Evolutionary conservation across 257 asterid genomes (phyloP), one percentile per base, ranked within the genome.

Genomic region (Forsythia viridissima): DNA sequence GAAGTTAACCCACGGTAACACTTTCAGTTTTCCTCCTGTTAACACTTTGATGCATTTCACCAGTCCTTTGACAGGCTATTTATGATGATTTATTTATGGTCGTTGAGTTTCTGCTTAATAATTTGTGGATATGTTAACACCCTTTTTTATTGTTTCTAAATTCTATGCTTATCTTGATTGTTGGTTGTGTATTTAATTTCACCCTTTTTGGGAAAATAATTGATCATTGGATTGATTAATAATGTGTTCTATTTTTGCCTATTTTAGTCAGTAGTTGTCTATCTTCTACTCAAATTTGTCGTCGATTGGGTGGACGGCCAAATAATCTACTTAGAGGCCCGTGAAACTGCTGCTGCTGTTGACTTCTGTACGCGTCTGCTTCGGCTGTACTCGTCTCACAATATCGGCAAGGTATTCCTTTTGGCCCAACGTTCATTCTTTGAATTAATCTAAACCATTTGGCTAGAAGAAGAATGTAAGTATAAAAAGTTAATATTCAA

Each of bases 271-370:
- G 79, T 86, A 80, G 91, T 95, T 74, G 91, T 95, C 90, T 95
- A 95, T 88, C 94, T 90, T 84, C 88, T 95, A 63, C 97, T 95
- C 86, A 95, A 89, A 86, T 95, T 91, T 86, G 98, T 91, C 68
- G 91, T 92, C 75, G 91, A 92, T 79, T 95, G 98, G 99, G 97
- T 95, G 87, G 96, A 89, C 38, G 97, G 96, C 78, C 99, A 95
- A 92, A 93, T 95, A 82, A 87, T 78, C 87, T 89, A 90, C 90
- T 86, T 95, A 70, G 98, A 95, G 87, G 94, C 97, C 78, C 97
- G 82, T 80, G 99, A 95, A 91, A 95, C 98, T 76, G 94, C 90
- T 80, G 88, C 84, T 74, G 97, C 89, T 73, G 90, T 95, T 67
- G 93, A 89, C 84, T 95, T 95, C 87, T 93, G 97, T 75, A 88